These are phyloP conservation scores for Coniella lustricola DNA, from an alignment of 2,329 filamentous ascomycete species.

Conservation along the genomic window DNA sequence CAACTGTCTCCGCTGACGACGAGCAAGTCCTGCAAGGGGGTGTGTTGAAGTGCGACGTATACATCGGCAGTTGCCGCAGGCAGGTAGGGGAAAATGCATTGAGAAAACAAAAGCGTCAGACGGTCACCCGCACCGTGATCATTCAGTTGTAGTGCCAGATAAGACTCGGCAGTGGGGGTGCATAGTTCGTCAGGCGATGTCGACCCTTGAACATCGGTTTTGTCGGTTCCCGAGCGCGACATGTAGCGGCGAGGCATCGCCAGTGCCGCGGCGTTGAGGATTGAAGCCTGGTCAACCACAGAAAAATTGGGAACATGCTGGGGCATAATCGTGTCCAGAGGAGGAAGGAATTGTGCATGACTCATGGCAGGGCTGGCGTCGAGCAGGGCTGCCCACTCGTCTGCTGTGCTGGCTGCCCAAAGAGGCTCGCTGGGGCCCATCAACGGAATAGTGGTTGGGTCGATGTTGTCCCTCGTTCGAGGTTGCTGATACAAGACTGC, in stretches of 20 bases:
- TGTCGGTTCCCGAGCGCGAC: not conserved
- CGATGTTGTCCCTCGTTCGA: constrained; percentile 30
- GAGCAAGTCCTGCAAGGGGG: constrained; percentile 50
- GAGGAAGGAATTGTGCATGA: constrained; percentile 23
- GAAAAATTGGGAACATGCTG: constrained; percentile 29
- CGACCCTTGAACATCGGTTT: not conserved
- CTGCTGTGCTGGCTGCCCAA: constrained; percentile 41
- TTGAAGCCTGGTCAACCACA: constrained; percentile 32
- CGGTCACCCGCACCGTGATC: constrained; percentile 20
- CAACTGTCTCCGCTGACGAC: constrained; percentile 53
- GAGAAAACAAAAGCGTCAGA: constrained; percentile 33
- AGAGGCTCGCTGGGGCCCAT: constrained; percentile 35
- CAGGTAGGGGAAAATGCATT: not conserved
- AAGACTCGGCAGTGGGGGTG: constrained; percentile 15
- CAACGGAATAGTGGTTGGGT: constrained; percentile 38
- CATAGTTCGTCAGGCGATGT: constrained; percentile 17
- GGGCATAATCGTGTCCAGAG: constrained; percentile 29
- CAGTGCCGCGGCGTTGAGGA: constrained; percentile 33
- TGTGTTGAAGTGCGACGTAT: constrained; percentile 51
- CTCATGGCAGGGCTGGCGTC: constrained; percentile 22
- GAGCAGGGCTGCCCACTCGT: constrained; percentile 38
- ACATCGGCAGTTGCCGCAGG: constrained; percentile 40
- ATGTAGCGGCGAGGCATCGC: constrained; percentile 29
- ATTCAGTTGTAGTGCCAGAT: constrained; percentile 14
- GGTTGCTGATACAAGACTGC: constrained; percentile 48